These are phyloP conservation scores for Lactarius trivialis DNA, from an alignment of 768 basidiomycete species.

Conservation along the genomic window DNA sequence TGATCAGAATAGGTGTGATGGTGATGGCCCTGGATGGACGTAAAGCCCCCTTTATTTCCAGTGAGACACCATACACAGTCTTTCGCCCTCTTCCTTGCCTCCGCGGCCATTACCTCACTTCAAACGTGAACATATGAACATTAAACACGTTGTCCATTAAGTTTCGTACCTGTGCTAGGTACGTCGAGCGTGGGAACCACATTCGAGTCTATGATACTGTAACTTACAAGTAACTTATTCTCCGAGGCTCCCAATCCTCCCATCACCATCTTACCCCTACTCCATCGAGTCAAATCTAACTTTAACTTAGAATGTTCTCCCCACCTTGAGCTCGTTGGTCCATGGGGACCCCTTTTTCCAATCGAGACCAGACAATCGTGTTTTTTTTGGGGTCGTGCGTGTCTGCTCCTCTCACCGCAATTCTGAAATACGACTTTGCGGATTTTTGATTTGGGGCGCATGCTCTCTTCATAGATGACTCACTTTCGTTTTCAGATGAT, in stretches of 20 bases:
- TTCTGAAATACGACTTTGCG: conserved; percentile 54
- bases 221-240: too few species aligned
- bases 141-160: too few species aligned
- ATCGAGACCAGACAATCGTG: conserved; percentile 45
- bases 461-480: neutral
- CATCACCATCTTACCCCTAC: conserved; percentile 35
- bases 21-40: too few species aligned
- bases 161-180: neutral
- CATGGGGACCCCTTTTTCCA: conserved; percentile 54
- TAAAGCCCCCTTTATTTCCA: too few species aligned
- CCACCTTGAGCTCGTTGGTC: conserved; percentile 36
- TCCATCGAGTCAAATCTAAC: conserved; percentile 36
- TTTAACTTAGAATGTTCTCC: conserved; percentile 48
- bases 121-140: neutral
- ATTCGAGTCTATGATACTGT: neutral
- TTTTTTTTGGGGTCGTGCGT: conserved; percentile 36
- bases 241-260: conserved; percentile 28
- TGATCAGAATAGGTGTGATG: too few species aligned
- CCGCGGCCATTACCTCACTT: neutral
- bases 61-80: too few species aligned
- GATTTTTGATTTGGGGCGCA: conserved; percentile 46
- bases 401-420: conserved; percentile 32
- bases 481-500: too few species aligned
- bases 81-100: neutral
- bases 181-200: too few species aligned